These are phyloP conservation scores for Flaveria bidentis DNA, from an alignment of 129 eudicot species.

Conservation along the genomic window DNA sequence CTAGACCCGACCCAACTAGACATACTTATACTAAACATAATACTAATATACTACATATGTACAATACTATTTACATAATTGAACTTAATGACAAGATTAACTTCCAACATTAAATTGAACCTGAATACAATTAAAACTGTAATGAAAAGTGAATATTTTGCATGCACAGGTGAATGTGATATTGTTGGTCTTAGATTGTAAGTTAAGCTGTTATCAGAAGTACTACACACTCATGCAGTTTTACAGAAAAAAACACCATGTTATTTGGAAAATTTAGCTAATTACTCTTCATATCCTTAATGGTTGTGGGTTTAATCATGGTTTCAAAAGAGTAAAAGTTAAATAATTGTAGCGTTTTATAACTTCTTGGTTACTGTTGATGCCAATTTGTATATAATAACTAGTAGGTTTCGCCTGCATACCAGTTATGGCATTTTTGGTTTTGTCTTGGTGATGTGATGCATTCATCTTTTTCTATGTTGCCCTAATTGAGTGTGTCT, in stretches of 20 bases:
- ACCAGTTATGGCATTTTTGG: neutral
- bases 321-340: conserved; percentile 3
- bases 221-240: neutral
- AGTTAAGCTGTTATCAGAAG: conserved; percentile 7
- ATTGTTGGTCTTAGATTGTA: conserved; percentile 5
- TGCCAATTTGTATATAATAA: neutral
- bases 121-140: conserved; percentile 5
- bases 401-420: conserved; percentile 14
- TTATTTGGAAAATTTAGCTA: neutral
- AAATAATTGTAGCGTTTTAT: neutral
- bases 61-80: too few relatives aligned
- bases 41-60: too few relatives aligned
- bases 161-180: conserved; percentile 3
- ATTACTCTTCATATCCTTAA: neutral
- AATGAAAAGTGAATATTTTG: conserved; percentile 11
- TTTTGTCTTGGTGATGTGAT: conserved; percentile 2
- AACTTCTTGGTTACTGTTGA: neutral
- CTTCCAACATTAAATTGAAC: too few relatives aligned
- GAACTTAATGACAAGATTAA: too few relatives aligned
- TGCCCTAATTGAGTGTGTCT: conserved; percentile 16
- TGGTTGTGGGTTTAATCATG: conserved; percentile 9
- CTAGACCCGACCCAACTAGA: too few relatives aligned
- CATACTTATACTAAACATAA: too few relatives aligned
- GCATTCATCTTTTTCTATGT: conserved; percentile 6
- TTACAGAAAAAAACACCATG: conserved; percentile 3